These are phyloP conservation scores for Candida gorgasii DNA, from an alignment of 805 yeast species.

Conservation along the genomic window DNA sequence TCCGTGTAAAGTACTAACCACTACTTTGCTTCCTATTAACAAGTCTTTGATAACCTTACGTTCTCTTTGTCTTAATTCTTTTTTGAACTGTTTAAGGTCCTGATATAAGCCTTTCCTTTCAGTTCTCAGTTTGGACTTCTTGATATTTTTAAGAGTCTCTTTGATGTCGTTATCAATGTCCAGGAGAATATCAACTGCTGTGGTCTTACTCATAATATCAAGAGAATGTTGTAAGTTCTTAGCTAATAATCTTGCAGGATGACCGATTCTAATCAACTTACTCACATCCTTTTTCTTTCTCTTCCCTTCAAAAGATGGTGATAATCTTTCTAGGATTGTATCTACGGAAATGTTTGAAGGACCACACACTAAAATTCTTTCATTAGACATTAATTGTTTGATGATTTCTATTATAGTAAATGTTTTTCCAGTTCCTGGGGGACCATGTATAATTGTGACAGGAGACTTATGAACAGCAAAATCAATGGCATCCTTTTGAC, in stretches of 20 bases:
- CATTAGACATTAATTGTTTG: slow-evolving; percentile 58
- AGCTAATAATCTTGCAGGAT: slow-evolving; percentile 81
- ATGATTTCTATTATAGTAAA: slow-evolving; percentile 81
- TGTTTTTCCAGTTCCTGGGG: slow-evolving; percentile 84
- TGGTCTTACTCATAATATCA: slow-evolving; percentile 64
- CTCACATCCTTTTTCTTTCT: slow-evolving; percentile 24
- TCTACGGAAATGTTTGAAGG: slow-evolving; percentile 94
- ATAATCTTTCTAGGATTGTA: slow-evolving; percentile 78
- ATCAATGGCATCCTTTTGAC: slow-evolving; percentile 72
- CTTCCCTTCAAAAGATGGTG: slow-evolving; percentile 27
- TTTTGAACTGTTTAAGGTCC: slow-evolving; percentile 66
- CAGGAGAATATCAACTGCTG: slow-evolving; percentile 49
- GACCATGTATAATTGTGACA: slow-evolving; percentile 68
- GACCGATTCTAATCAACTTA: slow-evolving; percentile 78
- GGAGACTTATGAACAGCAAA: slow-evolving; percentile 61
- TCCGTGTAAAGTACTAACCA: slow-evolving; percentile 86
- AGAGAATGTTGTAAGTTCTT: slow-evolving; percentile 68
- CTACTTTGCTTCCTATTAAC: slow-evolving; percentile 61
- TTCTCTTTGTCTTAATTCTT: slow-evolving; percentile 70
- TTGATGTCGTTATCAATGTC: slow-evolving; percentile 76
- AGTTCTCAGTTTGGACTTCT: slow-evolving; percentile 59
- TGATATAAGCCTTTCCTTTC: slow-evolving; percentile 69
- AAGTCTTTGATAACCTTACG: slow-evolving; percentile 59
- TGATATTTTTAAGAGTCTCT: slow-evolving; percentile 52
- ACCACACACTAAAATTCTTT: slow-evolving; percentile 81